Base-by-base conservation (phyloP, 2,329 filamentous ascomycete species). In the Lachnellula arida region DNA sequence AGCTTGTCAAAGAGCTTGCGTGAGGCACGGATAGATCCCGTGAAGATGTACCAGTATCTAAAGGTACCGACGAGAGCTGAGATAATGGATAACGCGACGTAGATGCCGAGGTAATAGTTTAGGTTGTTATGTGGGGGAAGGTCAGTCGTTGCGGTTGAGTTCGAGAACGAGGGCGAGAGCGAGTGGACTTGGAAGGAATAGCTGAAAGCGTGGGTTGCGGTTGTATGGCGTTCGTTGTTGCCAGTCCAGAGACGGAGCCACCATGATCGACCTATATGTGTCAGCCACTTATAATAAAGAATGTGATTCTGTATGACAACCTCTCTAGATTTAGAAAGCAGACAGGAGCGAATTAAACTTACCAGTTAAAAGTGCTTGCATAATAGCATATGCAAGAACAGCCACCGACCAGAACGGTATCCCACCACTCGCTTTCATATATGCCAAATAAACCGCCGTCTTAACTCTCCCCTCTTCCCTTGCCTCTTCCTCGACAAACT, bases 401-500 rank as follows among this genome's bases (percentile, higher is more conserved):
- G 80, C 80, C 5, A 80, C 60, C 0, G 68, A 60, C 87, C 87
- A 90, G 63, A 82, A 83, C 14, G 74, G 67, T 61, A 76, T 75
- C 9, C 86, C 84, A 15, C 88, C 88, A 59, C 82, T 88, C 23
- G 84, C 81, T 9, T 76, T 76, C 14, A 92, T 71, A 65, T 92
- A 94, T 0, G 78, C 77, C 12, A 75, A 66, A 60, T 92, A 93
- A n/a, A 92, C 79, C 6, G 76, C 76, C 22, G 76, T 76, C 63
- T 86, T 86, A 34, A 93, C 83, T 5, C 84, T 80, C 1, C 89
- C 89, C 52, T 80, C 80, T 67, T 90, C 87, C 55, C 85, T 80
- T n/a, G 74, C 75, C 69, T 94, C 89, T 2, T 91, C 88, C 66
- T 91, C 85, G 25, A 89, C 81, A 61, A 92, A 93, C 69, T 90